phyloP scores from a whole-genome alignment of 768 basidiomycete genomes.

The Leccinellum luteum region DNA sequence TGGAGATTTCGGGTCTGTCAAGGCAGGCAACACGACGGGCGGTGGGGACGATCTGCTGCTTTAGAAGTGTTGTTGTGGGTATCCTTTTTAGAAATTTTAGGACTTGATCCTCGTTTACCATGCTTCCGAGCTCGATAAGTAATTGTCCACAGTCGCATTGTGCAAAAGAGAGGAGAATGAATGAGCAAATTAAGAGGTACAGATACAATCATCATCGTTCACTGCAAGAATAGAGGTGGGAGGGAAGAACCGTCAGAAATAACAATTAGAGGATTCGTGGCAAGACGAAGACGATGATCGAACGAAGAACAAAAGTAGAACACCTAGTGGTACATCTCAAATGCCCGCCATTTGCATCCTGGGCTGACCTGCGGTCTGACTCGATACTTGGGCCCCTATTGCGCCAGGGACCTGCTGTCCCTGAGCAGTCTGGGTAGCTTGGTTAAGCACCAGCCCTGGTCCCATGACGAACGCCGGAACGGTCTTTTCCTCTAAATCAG shows the following conservation, averaged over 20 bases:
- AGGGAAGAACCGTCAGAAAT: constrained; percentile 14
- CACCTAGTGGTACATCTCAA: constrained; percentile 19
- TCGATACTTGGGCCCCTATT: constrained; percentile 29
- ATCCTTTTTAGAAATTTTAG: background rate
- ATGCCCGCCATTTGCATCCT: constrained; percentile 37
- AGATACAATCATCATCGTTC: constrained; percentile 40
- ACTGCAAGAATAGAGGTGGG: constrained; percentile 30
- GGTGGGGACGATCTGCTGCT: constrained; percentile 44
- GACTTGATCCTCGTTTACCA: constrained; percentile 7
- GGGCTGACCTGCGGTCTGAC: constrained; percentile 26
- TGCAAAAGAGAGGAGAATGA: constrained; percentile 18
- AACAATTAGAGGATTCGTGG: constrained; percentile 14
- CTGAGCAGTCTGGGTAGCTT: constrained; percentile 30
- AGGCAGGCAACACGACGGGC: constrained; percentile 17
- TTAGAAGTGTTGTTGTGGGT: constrained; percentile 18
- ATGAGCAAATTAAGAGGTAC: constrained; percentile 35
- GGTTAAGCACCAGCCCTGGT: constrained; percentile 43
- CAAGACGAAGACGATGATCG: constrained; percentile 14
- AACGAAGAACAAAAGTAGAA: background rate
- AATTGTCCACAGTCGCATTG: constrained; percentile 24
- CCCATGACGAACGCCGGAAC: constrained; percentile 57
- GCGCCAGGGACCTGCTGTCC: constrained; percentile 38
- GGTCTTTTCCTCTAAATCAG: constrained; percentile 74
- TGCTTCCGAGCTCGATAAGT: background rate
- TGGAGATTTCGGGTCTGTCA: constrained; percentile 33